Conservation (phyloP, 805 yeast genomes). For the Grigorovia humatica region DNA sequence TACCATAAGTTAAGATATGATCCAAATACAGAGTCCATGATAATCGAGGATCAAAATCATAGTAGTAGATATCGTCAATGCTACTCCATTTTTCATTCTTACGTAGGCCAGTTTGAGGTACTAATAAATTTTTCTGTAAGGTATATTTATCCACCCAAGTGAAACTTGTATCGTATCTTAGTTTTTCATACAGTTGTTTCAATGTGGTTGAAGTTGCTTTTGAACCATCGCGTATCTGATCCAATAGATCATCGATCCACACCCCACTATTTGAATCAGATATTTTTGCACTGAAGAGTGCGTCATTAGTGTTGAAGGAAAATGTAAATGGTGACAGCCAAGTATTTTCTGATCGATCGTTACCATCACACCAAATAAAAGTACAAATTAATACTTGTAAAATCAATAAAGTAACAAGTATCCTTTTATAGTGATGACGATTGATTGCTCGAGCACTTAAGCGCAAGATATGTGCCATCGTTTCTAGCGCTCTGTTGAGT, state of each 20-base stretch:
- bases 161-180: conserved; percentile 12
- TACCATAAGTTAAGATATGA: conserved; percentile 20
- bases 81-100: conserved; percentile 9
- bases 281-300: too few relatives aligned
- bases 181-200: conserved; percentile 12
- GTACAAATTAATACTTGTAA: background rate
- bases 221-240: background rate
- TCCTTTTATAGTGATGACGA: background rate
- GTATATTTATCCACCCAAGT: conserved; percentile 16
- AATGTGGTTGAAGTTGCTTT: background rate
- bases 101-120: conserved; percentile 11
- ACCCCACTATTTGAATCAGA: background rate
- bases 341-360: background rate
- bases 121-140: conserved; percentile 15
- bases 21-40: conserved; percentile 41
- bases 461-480: background rate
- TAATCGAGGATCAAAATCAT: conserved; percentile 46
- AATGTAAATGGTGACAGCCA: background rate
- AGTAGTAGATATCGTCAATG: conserved; percentile 29
- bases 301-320: too few relatives aligned
- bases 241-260: background rate
- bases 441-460: background rate
- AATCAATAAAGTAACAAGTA: background rate
- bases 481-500: background rate
- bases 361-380: background rate